Conservation (phyloP, 108 stramenopile genomes). For the Skeletonema potamos region DNA sequence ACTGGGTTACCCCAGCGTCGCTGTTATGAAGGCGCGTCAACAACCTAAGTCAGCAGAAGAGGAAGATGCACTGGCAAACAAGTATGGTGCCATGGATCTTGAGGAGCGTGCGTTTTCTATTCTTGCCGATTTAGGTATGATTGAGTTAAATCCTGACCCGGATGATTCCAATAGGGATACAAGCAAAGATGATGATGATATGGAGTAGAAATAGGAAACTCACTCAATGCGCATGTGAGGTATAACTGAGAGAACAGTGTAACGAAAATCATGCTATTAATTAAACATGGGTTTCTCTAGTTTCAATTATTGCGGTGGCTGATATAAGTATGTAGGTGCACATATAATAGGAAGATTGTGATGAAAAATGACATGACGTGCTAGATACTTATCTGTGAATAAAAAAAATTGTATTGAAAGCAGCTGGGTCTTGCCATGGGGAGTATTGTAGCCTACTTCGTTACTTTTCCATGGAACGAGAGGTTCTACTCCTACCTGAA, state of each 20-base stretch:
- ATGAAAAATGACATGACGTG: too few species aligned
- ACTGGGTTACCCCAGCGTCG: slow-evolving; percentile 26
- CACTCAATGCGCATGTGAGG: neutral
- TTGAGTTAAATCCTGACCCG: slow-evolving; percentile 26
- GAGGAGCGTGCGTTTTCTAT: slow-evolving; percentile 56
- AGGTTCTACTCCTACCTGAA: too few species aligned
- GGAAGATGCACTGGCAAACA: slow-evolving; percentile 28
- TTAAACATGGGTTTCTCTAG: neutral
- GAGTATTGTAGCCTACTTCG: too few species aligned
- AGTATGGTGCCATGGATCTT: slow-evolving; percentile 49
- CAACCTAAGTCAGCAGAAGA: slow-evolving; percentile 34
- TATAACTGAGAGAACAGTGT: neutral
- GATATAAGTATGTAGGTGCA: too few species aligned
- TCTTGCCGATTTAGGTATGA: slow-evolving; percentile 52
- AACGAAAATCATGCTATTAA: neutral
- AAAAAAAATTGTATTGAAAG: too few species aligned
- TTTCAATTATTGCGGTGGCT: too few species aligned
- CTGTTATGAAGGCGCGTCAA: slow-evolving; percentile 25
- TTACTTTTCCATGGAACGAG: too few species aligned
- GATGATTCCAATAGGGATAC: slow-evolving; percentile 17
- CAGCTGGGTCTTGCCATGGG: too few species aligned
- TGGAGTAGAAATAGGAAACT: neutral
- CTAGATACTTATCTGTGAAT: too few species aligned
- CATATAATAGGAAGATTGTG: too few species aligned
- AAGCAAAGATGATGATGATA: slow-evolving; percentile 10